Evolutionary conservation across 2,329 filamentous ascomycete genomes (phyloP), one percentile per base, ranked within the genome.

Genomic region (Decorospora gaudefroyi): DNA sequence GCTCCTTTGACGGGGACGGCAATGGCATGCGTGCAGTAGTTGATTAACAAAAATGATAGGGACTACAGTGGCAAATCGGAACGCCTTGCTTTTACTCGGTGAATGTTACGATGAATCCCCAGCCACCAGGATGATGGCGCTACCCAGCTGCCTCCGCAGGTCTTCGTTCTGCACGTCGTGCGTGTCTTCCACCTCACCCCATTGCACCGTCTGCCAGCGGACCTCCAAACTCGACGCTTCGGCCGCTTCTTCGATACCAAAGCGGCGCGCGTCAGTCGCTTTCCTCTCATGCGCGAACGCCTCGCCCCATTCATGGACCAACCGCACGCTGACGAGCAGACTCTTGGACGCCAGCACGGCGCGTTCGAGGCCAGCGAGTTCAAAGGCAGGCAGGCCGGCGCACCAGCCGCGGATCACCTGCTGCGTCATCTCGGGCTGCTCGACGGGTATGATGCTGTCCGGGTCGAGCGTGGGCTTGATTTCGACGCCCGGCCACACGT

Each of bases 161-260:
- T 99, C 93, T 71, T 95, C 92, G 70, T 85, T 88, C 62, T 95
- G 87, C 1, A 99, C 93, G 76, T 99, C 93, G 72, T 99, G 93
- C 18, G 91, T 96, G 72, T 99, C 91, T 70, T 99, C 93, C 1
- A 99, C 93, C 76, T 96, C 91, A 6, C 93, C 93, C 92, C 93
- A 97, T 72, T 87, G 85, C 18, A 81, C 76, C 1, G 86, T 95
- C 79, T 99, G 93, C 86, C 90, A 96, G 53, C 83, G 79, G 11
- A 96, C 89, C 75, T 99, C 93, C 28, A 95, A 69, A 60, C 82
- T 96, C 4, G 86, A 84, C 10, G 87, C 86, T 61, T 80, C 77
- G 0, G 88, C 85, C 1, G 91, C 92, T 67, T 95, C 84, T 61
- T 95, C 87, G 9, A 95, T 84, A 0, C 88, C 87, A 65, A 95